These are phyloP conservation scores for Croton setiger DNA, from an alignment of 441 rosid genomes.

Conservation along the genomic window DNA sequence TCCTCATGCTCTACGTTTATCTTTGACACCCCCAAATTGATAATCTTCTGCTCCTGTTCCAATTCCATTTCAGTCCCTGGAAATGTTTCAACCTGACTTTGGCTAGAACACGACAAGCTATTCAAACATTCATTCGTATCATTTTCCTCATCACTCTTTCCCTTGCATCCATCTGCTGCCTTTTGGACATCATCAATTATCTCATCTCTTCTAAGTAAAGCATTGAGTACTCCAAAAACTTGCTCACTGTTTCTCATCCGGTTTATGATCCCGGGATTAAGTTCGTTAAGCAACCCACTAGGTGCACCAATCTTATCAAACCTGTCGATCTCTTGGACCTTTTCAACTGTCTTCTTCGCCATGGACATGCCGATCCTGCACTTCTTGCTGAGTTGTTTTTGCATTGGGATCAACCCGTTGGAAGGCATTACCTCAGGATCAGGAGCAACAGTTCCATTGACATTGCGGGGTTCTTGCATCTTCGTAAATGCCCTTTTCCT, in stretches of 20 bases:
- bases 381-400: not conserved
- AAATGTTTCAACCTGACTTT: not conserved
- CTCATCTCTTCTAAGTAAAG: slow-evolving; percentile 24
- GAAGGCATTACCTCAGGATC: not conserved
- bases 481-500: slow-evolving; percentile 7
- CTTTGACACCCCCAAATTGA: not conserved
- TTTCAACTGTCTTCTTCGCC: slow-evolving; percentile 6
- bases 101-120: not conserved
- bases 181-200: not conserved
- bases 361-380: not conserved
- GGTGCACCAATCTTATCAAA: slow-evolving; percentile 30
- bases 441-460: slow-evolving; percentile 1
- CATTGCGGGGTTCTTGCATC: not conserved
- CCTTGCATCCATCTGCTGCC: not conserved
- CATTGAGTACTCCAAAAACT: slow-evolving; percentile 29
- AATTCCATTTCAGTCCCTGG: not conserved
- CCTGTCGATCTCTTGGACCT: not conserved
- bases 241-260: slow-evolving; percentile 31
- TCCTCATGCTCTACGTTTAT: slow-evolving; percentile 5
- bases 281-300: slow-evolving; percentile 31
- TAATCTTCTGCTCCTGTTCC: not conserved
- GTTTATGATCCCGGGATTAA: slow-evolving; percentile 36
- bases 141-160: not conserved
- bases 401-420: not conserved
- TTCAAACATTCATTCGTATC: not conserved